These are phyloP conservation scores for Backusella mclennaniae DNA, from an alignment of 192 early-diverging fungal species.

Conservation along the genomic window DNA sequence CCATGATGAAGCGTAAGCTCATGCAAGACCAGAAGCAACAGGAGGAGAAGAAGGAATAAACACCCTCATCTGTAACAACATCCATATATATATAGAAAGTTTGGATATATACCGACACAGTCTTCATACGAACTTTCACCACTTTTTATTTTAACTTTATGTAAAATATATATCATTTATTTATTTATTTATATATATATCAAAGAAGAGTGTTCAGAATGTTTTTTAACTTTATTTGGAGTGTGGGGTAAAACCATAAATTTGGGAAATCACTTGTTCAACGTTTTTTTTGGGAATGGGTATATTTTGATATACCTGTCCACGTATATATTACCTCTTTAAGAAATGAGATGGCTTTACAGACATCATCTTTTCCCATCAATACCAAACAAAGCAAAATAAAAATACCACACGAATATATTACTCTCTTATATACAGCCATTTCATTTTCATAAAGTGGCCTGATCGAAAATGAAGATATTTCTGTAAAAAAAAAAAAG, in stretches of 20 bases:
- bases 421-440: too few species aligned
- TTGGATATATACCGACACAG: neutral
- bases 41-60: neutral
- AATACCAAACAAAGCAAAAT: neutral
- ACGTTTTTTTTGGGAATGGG: neutral
- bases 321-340: neutral
- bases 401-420: neutral
- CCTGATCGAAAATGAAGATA: too few species aligned
- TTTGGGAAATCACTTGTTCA: neutral
- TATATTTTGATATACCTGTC: neutral
- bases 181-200: neutral
- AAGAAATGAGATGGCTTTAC: neutral
- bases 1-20: constrained; percentile 60
- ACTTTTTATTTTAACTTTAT: neutral
- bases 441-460: too few species aligned
- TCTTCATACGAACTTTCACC: neutral
- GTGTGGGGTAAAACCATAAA: neutral
- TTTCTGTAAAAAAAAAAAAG: too few species aligned
- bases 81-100: neutral
- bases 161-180: neutral
- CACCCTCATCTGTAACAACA: neutral
- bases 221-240: neutral
- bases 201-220: neutral
- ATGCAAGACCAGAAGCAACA: constrained; percentile 14
- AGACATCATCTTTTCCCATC: neutral